Percentiles rank a stretch among this genome's conserved stretches.
phyloP scores from a whole-genome alignment of 2,329 filamentous ascomycete species.

The Sphaerulina musiva region DNA sequence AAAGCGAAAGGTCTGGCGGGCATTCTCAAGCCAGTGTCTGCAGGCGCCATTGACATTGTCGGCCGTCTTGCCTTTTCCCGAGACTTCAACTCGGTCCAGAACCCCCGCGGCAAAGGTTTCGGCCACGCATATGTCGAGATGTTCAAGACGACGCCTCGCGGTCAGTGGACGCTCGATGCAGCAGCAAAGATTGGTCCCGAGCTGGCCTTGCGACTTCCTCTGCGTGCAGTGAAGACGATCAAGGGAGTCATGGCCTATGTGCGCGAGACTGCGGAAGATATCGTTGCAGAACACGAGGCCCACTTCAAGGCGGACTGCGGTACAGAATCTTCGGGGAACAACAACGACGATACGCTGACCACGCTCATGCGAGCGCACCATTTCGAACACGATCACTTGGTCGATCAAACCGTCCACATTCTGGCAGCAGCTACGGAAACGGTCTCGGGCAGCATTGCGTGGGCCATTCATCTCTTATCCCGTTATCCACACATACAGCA shows the following conservation, averaged over 20 bases:
- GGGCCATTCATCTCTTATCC: slow-evolving; percentile 15
- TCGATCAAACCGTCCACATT: slow-evolving; percentile 12
- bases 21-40: slow-evolving; percentile 5
- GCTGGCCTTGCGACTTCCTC: slow-evolving; percentile 7
- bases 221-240: slow-evolving; percentile 15
- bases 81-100: slow-evolving; percentile 3
- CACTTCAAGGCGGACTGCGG: background rate
- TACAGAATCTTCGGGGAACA: background rate
- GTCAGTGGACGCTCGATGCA: slow-evolving; percentile 7
- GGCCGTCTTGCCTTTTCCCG: slow-evolving; percentile 10
- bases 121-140: slow-evolving; percentile 9
- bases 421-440: slow-evolving; percentile 15
- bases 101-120: background rate
- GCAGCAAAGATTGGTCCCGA: slow-evolving; percentile 12
- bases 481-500: slow-evolving; percentile 7
- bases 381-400: slow-evolving; percentile 6
- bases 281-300: slow-evolving; percentile 9
- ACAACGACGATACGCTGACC: slow-evolving; percentile 8
- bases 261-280: slow-evolving; percentile 3
- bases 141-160: slow-evolving; percentile 13
- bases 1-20: background rate
- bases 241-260: slow-evolving; percentile 6
- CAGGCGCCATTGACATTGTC: slow-evolving; percentile 9
- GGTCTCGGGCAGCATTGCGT: slow-evolving; percentile 3
- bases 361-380: slow-evolving; percentile 6